These are phyloP conservation scores for Veloboletus limbatus DNA, from an alignment of 1,284 basidiomycete species.

Conservation along the genomic window DNA sequence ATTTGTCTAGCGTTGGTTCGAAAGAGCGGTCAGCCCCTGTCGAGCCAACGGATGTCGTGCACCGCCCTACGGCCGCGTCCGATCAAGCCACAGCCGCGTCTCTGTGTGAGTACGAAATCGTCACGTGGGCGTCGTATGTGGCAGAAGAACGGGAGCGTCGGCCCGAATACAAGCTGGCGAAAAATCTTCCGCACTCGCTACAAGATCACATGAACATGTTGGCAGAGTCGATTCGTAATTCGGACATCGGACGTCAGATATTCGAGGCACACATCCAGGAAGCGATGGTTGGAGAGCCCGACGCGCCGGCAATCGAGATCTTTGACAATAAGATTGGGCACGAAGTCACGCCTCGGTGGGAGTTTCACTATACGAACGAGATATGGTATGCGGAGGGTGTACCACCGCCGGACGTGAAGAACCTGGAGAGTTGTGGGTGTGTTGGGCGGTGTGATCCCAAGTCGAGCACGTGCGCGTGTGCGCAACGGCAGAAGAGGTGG, in stretches of 20 bases:
- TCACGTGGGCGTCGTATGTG: slow-evolving; percentile 28
- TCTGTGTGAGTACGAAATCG: slow-evolving; percentile 10
- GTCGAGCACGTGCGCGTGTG: slow-evolving; percentile 66
- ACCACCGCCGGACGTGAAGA: slow-evolving; percentile 57
- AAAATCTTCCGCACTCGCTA: slow-evolving; percentile 46
- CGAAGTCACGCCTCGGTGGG: slow-evolving; percentile 67
- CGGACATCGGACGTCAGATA: slow-evolving; percentile 40
- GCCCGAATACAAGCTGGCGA: slow-evolving; percentile 36
- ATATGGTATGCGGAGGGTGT: slow-evolving; percentile 71
- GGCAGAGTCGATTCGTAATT: slow-evolving; percentile 33
- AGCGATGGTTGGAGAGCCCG: slow-evolving; percentile 58
- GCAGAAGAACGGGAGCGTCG: slow-evolving; percentile 14
- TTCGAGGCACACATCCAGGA: slow-evolving; percentile 58
- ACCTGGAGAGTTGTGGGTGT: slow-evolving; percentile 69
- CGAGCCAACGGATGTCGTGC: background rate
- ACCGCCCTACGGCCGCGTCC: background rate
- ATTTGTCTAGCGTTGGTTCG: no score
- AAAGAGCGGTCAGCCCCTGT: background rate
- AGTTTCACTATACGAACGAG: slow-evolving; percentile 75
- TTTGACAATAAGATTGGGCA: slow-evolving; percentile 59
- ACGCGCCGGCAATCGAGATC: slow-evolving; percentile 63
- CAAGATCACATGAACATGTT: slow-evolving; percentile 53
- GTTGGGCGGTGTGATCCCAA: slow-evolving; percentile 69
- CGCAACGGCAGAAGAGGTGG: slow-evolving; percentile 53
- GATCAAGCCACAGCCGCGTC: background rate